Conservation (phyloP, 441 rosid species). For the Cnidoscolus chayamansa region DNA sequence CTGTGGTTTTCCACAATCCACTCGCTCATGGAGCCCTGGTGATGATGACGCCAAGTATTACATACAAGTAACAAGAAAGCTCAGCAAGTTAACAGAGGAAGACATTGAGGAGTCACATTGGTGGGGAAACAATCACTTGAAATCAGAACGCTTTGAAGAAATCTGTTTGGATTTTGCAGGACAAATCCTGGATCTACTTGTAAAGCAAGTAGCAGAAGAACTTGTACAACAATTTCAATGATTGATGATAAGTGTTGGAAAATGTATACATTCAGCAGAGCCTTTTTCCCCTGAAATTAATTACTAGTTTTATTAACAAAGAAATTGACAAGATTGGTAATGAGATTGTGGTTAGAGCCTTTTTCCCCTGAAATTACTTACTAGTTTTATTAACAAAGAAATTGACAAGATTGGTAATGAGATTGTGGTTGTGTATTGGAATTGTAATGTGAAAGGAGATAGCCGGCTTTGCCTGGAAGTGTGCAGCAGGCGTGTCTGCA, state of each 20-base stretch:
- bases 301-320: too few species aligned
- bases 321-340: too few species aligned
- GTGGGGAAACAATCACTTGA: constrained; percentile 28
- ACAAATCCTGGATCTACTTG: constrained; percentile 48
- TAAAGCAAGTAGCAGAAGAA: constrained; percentile 52
- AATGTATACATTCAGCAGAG: neutral
- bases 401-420: too few species aligned
- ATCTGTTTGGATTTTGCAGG: constrained; percentile 47
- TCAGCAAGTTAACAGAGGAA: constrained; percentile 43
- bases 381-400: too few species aligned
- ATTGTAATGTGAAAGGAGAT: neutral
- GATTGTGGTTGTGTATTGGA: too few species aligned
- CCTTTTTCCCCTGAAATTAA: too few species aligned
- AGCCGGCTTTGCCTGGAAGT: neutral
- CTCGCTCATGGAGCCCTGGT: constrained; percentile 6
- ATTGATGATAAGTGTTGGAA: neutral
- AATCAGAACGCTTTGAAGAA: constrained; percentile 43
- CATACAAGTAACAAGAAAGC: constrained; percentile 35
- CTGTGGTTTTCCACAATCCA: constrained; percentile 3
- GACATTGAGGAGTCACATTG: constrained; percentile 45
- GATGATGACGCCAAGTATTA: constrained; percentile 31
- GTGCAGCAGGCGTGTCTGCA: neutral
- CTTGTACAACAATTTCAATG: constrained; percentile 10
- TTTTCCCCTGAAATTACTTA: too few species aligned
- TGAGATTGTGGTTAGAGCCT: too few species aligned